Conservation (phyloP, 176 grass and related monocot genomes). For the Lolium multiflorum region DNA sequence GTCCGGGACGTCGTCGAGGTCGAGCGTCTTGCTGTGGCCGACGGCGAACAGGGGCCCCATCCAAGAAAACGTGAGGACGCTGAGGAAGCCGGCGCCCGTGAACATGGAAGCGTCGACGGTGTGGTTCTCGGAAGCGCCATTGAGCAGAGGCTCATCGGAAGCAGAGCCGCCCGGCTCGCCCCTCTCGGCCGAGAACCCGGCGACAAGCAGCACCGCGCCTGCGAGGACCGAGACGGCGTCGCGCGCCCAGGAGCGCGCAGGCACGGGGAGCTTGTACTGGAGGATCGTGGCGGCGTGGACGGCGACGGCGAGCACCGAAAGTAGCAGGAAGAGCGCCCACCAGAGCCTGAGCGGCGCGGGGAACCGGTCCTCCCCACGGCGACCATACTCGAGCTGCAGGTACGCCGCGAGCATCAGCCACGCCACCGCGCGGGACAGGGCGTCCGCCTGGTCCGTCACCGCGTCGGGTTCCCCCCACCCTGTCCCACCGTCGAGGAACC, state of each 20-base stretch:
- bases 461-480: constrained; percentile 44
- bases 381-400: constrained; percentile 46
- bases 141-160: constrained; percentile 66
- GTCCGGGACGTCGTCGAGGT: constrained; percentile 74
- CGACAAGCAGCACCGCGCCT: constrained; percentile 33
- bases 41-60: constrained; percentile 58
- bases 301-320: constrained; percentile 49
- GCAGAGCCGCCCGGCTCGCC: constrained; percentile 1
- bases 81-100: constrained; percentile 67
- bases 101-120: constrained; percentile 46
- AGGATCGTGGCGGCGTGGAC: constrained; percentile 32
- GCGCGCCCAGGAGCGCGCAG: constrained; percentile 52
- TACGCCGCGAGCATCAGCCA: constrained; percentile 70
- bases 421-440: constrained; percentile 45
- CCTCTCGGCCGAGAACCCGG: constrained; percentile 49
- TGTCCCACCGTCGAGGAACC: constrained; percentile 31
- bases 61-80: constrained; percentile 78
- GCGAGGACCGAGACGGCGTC: constrained; percentile 53
- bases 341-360: constrained; percentile 58
- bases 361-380: constrained; percentile 53
- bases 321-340: constrained; percentile 63
- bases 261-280: constrained; percentile 28
- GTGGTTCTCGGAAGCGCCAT: too few relatives aligned
- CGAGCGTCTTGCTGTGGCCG: constrained; percentile 67
- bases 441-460: constrained; percentile 38